Evolutionary conservation across 352 stramenopile genomes (phyloP), one percentile per base, ranked within the genome.

Genomic region (Pythium guiyangense): DNA sequence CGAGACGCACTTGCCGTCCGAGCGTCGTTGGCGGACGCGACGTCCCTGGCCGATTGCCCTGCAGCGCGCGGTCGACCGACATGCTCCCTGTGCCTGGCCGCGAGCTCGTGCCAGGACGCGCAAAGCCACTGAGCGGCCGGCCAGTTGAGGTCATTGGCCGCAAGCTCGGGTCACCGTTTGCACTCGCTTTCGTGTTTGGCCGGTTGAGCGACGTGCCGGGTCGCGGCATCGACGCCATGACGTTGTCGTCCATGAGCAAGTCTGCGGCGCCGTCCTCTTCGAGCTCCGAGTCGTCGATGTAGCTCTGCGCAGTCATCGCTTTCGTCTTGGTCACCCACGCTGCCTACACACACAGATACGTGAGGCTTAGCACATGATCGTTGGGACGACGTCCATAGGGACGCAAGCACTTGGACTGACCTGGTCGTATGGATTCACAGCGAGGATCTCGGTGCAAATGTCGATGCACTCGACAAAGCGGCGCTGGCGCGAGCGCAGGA

Each of bases 191-290:
- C 4, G 77, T 88, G 59, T 88, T 90, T n/a, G 89, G 85, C 0
- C 81, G 81, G 50, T 90, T 92, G 40, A 97, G 75, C 10, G 88
- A 97, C 31, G 91, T 97, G 9, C 88, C 89, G 0, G 91, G 91
- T 2, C 79, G 76, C 14, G 91, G 90, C 71, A 96, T 86, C 11
- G 84, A 72, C 12, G 90, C 88, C 56, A 95, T 91, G 56, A 86
- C 90, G 67, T 97, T 96, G 63, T 97, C 91, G 60, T 97, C 91
- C 67, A 97, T 75, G n/a, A 97, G 72, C 52, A 97, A 54, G 47
- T 98, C 91, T 0, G 87, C 89, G 1, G 91, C 84, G 54, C 90
- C 90, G 64, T 96, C 80, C 43, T 96, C 90, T 58, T 97, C 88
- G 49, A 97, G 79, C 60, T 97, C 90, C 49, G 88, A 96, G 67